These are phyloP conservation scores for Carpinus fangiana DNA, from an alignment of 306 rosid genomes.

Conservation along the genomic window DNA sequence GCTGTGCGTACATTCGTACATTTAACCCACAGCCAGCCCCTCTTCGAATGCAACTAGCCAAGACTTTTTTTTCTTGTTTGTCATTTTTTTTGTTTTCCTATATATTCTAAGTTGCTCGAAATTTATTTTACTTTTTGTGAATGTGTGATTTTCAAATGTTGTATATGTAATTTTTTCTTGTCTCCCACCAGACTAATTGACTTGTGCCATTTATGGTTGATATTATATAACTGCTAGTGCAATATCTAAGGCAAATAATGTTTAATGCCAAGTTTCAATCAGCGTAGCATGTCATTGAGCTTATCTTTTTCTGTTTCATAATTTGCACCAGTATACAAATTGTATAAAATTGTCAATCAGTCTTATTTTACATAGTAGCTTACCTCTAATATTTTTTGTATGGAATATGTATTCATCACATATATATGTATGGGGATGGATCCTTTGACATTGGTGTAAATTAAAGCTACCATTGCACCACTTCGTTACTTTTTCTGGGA, in stretches of 20 bases:
- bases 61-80: too few species aligned
- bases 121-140: not conserved
- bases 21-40: not conserved
- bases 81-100: too few species aligned
- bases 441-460: not conserved
- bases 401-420: too few species aligned
- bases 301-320: not conserved
- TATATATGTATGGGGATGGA: not conserved
- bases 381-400: too few species aligned
- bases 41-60: not conserved
- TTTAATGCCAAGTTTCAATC: not conserved
- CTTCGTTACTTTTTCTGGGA: too few species aligned
- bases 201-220: not conserved
- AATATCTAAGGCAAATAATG: not conserved
- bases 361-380: too few species aligned
- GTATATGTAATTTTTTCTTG: not conserved
- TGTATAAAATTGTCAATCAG: too few species aligned
- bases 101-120: not conserved
- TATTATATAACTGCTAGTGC: not conserved
- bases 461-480: not conserved
- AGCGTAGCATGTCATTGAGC: not conserved
- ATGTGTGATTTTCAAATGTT: not conserved
- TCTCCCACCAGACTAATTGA: not conserved
- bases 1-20: not conserved
- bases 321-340: too few species aligned